Base-by-base conservation (phyloP, 108 stramenopile genomes). In the Seminavis robusta region DNA sequence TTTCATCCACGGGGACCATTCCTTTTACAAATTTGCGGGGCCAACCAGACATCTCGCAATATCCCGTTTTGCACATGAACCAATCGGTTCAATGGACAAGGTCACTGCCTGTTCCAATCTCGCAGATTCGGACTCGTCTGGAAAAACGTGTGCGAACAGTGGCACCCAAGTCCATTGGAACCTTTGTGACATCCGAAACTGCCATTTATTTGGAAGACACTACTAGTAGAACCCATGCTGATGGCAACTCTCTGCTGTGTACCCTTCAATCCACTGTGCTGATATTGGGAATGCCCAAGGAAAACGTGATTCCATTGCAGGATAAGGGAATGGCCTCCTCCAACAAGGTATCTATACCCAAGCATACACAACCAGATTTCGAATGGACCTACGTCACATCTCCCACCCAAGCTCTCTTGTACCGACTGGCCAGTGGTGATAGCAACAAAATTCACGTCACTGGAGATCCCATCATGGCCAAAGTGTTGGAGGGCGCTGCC, bases 371-470 rank as follows among this genome's bases (percentile, higher is more conserved):
- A 33, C 69, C 71, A 24, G 40, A 20, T 8, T 51, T 57, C 9
- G 44, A 73, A 56, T 62, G 64, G 67, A 40, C 33, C 1, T 84
- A 68, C 43, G 40, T 27, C 21, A 86, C 84, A 39, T 46, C 73
- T 7, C 41, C 46, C 13, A 81, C 74, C 42, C 86, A 89, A 63
- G 86, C 94, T 9, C 73, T 92, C 11, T 36, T 93, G 24, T 95
- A 95, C 71, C 83, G 94, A 27, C 59, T 95, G 27, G 59, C 71
- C 6, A 86, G 82, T 42, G 95, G 95, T 1, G 95, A 97, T 71
- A 86, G 85, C 50, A 97, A 97, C 57, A 76, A 79, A 29, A 87
- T 97, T 43, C 95, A 97, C 54, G 89, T 88, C 31, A 77, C 82
- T 34, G 19, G 30, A 3, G 65, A 48, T 38, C 16, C 55, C 23